A percentile compares a stretch with the other conserved stretches of the same genome.
phyloP scores from a whole-genome alignment of 2,329 filamentous ascomycete genomes.

The Alternaria angustiovoidea region DNA sequence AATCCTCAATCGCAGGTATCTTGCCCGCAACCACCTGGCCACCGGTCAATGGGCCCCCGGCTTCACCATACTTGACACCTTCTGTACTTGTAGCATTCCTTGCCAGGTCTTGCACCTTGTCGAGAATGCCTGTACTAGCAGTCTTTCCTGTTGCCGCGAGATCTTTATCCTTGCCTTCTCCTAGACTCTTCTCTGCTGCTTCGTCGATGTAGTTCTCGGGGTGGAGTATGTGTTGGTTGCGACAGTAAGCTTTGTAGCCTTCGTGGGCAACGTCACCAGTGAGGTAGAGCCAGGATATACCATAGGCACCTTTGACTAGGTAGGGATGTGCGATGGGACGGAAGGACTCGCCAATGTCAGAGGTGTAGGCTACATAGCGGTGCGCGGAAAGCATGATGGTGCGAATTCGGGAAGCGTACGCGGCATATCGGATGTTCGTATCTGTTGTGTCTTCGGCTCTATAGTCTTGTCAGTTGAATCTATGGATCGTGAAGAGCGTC shows the following conservation, averaged over 20 bases:
- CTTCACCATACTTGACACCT: constrained; percentile 32
- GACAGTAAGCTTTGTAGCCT: constrained; percentile 92
- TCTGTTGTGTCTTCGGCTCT: constrained; percentile 83
- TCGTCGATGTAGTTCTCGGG: constrained; percentile 61
- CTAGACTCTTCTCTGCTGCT: constrained; percentile 14
- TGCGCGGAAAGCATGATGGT: constrained; percentile 91
- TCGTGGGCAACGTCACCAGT: constrained; percentile 90
- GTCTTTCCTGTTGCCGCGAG: constrained; percentile 43
- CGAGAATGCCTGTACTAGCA: constrained; percentile 19
- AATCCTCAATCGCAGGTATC: constrained; percentile 84
- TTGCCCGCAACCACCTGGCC: constrained; percentile 48
- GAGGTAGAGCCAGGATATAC: constrained; percentile 90
- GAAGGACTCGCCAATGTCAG: constrained; percentile 95
- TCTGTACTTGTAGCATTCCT: constrained; percentile 29
- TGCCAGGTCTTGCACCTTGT: constrained; percentile 35
- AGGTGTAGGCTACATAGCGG: constrained; percentile 96
- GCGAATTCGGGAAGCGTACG: constrained; percentile 83
- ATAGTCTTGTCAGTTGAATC: constrained; percentile 11
- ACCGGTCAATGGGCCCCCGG: constrained; percentile 30
- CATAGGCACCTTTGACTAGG: constrained; percentile 84
- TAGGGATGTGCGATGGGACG: constrained; percentile 88
- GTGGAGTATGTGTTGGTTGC: constrained; percentile 79
- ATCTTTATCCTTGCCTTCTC: constrained; percentile 45
- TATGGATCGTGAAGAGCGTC: too few relatives aligned
- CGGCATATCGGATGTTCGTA: constrained; percentile 86